Base-by-base conservation (phyloP, 2,329 filamentous ascomycete species). In the Alternaria ventricosa region DNA sequence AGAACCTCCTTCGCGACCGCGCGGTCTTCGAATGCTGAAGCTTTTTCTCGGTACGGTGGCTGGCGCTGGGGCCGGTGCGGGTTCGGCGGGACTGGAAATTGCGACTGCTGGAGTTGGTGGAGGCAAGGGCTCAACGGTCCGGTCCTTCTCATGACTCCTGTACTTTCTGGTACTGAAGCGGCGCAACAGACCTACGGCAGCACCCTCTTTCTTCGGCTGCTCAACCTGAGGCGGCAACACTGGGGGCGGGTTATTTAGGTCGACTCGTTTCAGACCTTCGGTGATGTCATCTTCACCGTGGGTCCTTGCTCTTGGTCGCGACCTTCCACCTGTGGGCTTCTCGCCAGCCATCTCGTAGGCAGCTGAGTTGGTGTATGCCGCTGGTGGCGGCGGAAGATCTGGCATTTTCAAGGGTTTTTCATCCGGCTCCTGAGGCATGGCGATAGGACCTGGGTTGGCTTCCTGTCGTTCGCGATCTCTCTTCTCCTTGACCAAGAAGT, bases 401-500 rank as follows among this genome's bases (percentile, higher is more conserved):
- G 92, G 90, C 66, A 96, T 83, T 68, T 87, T 85, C 55, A 90
- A 79, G 8, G 86, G 82, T 58, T 84, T 83, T 55, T 91, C 86
- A 45, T 85, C 84, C 23, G 88, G 82, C 46, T 84, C 82, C 41
- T 85, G 84, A 15, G 87, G 87, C 74, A 90, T 83, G 20, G 84
- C 83, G 27, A 87, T 75, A 60, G 87, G 86, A 22, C 88, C 87
- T 53, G 89, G 87, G 63, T 89, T 89, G 41, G 82, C 78, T 70
- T 88, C 87, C 23, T 82, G 76, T 49, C 84, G 81, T 73, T 98
- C 94, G 36, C 93, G 89, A 54, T 96, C 93, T 67, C 93, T 89
- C 82, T 98, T 98, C 83, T 99, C 96, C 70, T 89, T 90, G n/a
- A 97, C 96, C 4, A 99, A 87, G 74, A 97, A 97, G 80, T 99